Evolutionary conservation across 352 stramenopile genomes (phyloP).

Genomic region (Globisporangium spiculum): DNA sequence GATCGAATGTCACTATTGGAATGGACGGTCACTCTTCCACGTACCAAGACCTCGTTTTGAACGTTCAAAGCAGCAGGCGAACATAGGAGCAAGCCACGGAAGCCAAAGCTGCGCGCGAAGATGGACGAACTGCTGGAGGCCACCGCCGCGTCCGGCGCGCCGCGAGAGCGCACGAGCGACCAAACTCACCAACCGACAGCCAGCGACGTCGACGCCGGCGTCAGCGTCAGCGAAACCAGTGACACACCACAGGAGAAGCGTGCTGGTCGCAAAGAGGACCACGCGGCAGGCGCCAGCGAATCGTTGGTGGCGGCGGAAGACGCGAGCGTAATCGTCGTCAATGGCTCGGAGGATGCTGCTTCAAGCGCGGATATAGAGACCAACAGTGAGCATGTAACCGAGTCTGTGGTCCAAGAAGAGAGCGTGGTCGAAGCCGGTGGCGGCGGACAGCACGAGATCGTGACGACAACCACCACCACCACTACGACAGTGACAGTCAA

Average conservation of each 20-base stretch:
- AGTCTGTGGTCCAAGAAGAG: not conserved
- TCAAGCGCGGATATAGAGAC: not conserved
- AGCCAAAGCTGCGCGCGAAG: not conserved
- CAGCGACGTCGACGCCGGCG: not conserved
- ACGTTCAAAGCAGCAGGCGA: conserved; percentile 11
- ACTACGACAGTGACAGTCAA: conserved; percentile 3
- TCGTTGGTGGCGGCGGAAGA: conserved; percentile 6
- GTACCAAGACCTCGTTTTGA: conserved; percentile 1
- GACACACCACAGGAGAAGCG: conserved; percentile 12
- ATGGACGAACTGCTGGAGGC: conserved; percentile 23
- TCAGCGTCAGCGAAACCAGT: not conserved
- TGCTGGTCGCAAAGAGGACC: not conserved
- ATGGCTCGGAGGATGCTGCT: not conserved
- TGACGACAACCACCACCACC: not conserved
- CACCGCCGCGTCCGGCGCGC: conserved; percentile 12
- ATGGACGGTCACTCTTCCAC: conserved; percentile 11
- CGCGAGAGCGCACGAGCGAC: conserved; percentile 7
- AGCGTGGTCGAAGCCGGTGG: not conserved
- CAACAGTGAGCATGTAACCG: not conserved
- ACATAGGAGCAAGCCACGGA: not conserved
- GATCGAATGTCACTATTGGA: not conserved
- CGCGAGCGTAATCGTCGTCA: not conserved
- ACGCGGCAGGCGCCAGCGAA: conserved; percentile 4
- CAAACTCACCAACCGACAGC: not conserved
- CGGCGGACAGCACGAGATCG: not conserved